Evolutionary conservation across 805 yeast species (phyloP), one percentile per base, ranked within the genome.

Genomic region (Candida ovalis): DNA sequence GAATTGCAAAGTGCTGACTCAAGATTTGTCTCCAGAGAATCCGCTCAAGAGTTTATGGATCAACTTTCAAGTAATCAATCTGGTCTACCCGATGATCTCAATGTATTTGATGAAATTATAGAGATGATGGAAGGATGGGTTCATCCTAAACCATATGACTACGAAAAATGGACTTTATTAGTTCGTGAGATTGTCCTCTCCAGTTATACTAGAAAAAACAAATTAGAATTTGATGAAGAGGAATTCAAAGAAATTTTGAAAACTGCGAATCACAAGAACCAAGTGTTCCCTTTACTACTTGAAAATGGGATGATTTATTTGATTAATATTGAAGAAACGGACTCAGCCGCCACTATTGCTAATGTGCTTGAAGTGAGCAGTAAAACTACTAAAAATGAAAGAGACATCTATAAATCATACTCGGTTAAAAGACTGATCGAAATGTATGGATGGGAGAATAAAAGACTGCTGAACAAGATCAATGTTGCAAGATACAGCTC

Each of bases 271-370:
- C 63, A 59, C 40, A 44, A 35, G 13, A 66, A 62, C 46, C 68
- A 67, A 46, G 56, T 67, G 1, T 58, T 67, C 22, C 71, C 71
- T 7, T 24, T 67, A 15, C 46, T 63, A 6, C 49, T 64, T 38
- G 68, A 64, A 44, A 62, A 56, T 45, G 67, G 67, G 9, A 49
- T 54, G 7, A 51, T 60, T 1, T 64, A 59, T 47, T 47, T 67
- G 40, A 55, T 67, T 33, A 66, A 66, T 44, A 54, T 64, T 24
- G 52, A 52, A 30, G 17, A 35, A 21, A 53, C 59, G 1, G 45
- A 33, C 12, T 58, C 57, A 39, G 57, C 52, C 4, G 27, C 38
- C 4, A 40, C 55, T 13, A 45, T 48, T 13, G 57, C 54, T 3
- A 59, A 59, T 28, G 55, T 66, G 9, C 49, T 64, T 36, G 66